These are phyloP conservation scores for Dimargaris xerosporica DNA, from an alignment of 192 early-diverging fungal genomes.

Conservation along the genomic window DNA sequence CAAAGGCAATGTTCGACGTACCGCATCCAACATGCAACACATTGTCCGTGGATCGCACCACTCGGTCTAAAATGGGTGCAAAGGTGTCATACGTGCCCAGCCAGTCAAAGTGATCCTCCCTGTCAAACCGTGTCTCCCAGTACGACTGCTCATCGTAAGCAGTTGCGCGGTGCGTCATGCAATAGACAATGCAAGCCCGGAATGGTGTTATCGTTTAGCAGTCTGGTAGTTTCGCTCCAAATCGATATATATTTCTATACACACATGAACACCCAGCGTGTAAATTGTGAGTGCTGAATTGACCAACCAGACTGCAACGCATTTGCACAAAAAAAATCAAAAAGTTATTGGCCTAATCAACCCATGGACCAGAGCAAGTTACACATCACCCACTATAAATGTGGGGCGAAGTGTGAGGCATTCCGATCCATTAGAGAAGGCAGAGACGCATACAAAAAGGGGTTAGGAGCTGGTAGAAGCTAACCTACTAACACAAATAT, in stretches of 20 bases:
- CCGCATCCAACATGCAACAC: constrained; percentile 18
- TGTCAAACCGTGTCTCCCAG: constrained; percentile 19
- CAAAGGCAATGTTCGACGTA: constrained; percentile 19
- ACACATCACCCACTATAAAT: neutral
- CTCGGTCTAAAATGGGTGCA: constrained; percentile 8
- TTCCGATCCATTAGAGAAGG: neutral
- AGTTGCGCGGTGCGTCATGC: neutral
- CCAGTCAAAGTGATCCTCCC: constrained; percentile 21
- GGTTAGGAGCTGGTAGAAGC: too few species aligned
- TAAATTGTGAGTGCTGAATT: neutral
- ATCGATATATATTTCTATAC: neutral
- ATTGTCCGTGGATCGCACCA: constrained; percentile 7
- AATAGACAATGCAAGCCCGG: neutral
- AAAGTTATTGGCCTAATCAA: neutral
- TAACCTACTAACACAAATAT: too few species aligned
- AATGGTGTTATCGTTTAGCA: neutral
- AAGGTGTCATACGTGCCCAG: constrained; percentile 12
- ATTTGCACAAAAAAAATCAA: neutral
- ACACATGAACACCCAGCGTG: neutral
- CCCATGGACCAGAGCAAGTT: neutral
- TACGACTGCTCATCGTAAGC: constrained; percentile 17
- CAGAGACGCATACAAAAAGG: neutral
- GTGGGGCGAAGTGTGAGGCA: neutral
- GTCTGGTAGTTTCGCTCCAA: neutral
- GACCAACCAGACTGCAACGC: neutral